phyloP scores from a whole-genome alignment of 805 yeast genomes.

The Saccharomycopsis olivae region DNA sequence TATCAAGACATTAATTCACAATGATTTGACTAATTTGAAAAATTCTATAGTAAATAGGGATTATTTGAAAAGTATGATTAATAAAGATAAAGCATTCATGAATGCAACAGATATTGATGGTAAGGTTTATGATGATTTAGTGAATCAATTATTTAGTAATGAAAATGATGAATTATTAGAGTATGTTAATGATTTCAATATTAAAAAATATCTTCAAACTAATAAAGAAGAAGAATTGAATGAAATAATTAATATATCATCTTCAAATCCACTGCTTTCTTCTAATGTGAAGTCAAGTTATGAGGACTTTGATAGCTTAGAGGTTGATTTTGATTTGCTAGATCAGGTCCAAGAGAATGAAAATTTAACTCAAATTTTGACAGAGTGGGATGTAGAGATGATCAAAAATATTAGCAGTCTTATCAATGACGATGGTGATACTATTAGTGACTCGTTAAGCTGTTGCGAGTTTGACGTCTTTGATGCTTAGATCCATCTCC shows the following conservation, averaged over 20 bases:
- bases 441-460: neutral
- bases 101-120: neutral
- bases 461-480: constrained; percentile 14
- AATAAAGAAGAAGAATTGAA: neutral
- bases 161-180: constrained; percentile 4
- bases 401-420: constrained; percentile 9
- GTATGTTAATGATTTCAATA: neutral
- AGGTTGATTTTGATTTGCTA: constrained; percentile 3
- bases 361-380: neutral
- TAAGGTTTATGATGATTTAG: constrained; percentile 4
- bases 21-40: constrained; percentile 13
- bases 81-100: neutral
- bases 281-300: neutral
- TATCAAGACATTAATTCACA: constrained; percentile 8
- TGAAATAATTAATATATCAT: neutral
- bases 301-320: constrained; percentile 9
- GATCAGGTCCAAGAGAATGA: constrained; percentile 1
- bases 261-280: neutral
- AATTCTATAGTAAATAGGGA: constrained; percentile 13
- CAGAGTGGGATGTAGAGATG: constrained; percentile 11
- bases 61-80: constrained; percentile 8
- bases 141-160: constrained; percentile 11
- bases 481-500: too few relatives aligned
- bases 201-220: neutral
- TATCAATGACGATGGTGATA: constrained; percentile 1